phyloP scores from a whole-genome alignment of 2,329 filamentous ascomycete species.

The Fusarium foetens region DNA sequence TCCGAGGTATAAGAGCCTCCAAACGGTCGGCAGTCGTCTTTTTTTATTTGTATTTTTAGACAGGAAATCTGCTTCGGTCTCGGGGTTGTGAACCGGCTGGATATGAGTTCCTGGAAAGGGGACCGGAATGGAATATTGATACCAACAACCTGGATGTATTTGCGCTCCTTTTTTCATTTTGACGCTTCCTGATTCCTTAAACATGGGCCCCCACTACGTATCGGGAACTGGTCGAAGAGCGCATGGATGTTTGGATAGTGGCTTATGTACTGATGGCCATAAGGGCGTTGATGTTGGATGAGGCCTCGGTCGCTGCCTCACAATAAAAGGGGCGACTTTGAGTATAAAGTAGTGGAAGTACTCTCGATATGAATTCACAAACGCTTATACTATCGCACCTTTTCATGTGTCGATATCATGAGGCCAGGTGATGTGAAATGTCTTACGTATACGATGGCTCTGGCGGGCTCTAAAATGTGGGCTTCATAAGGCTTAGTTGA shows the following conservation, averaged over 20 bases:
- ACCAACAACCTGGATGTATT: constrained; percentile 39
- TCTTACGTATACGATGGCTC: not conserved
- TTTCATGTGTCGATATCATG: not conserved
- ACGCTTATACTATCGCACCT: constrained; percentile 1
- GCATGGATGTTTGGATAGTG: constrained; percentile 15
- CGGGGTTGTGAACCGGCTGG: constrained; percentile 19
- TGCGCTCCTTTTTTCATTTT: constrained; percentile 29
- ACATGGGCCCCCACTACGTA: not conserved
- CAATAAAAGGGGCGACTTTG: constrained; percentile 5
- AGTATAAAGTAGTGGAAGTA: constrained; percentile 15
- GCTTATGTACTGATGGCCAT: constrained; percentile 1
- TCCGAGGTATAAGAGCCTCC: constrained; percentile 20
- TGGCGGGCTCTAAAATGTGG: not conserved
- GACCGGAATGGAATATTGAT: constrained; percentile 38
- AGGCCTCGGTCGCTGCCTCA: constrained; percentile 3
- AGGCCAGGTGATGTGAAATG: not conserved
- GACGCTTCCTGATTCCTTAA: constrained; percentile 7
- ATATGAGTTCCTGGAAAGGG: constrained; percentile 26
- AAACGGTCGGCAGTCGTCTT: constrained; percentile 9
- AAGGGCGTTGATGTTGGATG: constrained; percentile 14
- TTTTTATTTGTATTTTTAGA: constrained; percentile 35
- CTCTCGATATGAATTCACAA: constrained; percentile 21
- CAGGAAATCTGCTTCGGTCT: constrained; percentile 14
- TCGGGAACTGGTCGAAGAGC: not conserved
- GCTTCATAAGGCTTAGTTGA: not conserved